These are phyloP conservation scores for Manihot esculenta DNA, from an alignment of 441 rosid genomes.

Conservation along the genomic window DNA sequence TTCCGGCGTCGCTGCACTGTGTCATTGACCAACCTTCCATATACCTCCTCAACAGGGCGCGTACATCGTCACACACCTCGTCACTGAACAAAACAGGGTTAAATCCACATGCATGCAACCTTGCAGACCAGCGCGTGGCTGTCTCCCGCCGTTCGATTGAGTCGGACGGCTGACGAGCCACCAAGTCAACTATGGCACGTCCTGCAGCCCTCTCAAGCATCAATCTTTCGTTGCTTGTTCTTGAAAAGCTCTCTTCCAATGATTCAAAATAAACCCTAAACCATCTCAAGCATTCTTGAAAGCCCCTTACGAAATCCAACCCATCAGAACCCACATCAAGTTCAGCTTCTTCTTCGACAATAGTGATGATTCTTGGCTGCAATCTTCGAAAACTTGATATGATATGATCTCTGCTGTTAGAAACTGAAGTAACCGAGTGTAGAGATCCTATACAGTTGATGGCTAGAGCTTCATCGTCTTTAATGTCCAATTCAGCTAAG, in stretches of 20 bases:
- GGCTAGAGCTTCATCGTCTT: slow-evolving; percentile 73
- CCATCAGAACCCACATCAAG: slow-evolving; percentile 61
- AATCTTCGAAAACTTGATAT: slow-evolving; percentile 54
- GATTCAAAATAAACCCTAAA: slow-evolving; percentile 92
- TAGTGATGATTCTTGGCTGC: slow-evolving; percentile 69
- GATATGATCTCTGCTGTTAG: slow-evolving; percentile 51
- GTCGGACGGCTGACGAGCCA: slow-evolving; percentile 60
- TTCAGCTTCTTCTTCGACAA: slow-evolving; percentile 93
- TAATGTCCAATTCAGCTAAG: slow-evolving; percentile 45
- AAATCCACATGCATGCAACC: slow-evolving; percentile 57
- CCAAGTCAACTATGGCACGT: slow-evolving; percentile 68
- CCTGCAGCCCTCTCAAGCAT: slow-evolving; percentile 85
- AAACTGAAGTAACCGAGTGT: slow-evolving; percentile 51
- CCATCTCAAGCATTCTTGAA: slow-evolving; percentile 73
- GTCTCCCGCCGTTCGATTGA: slow-evolving; percentile 76
- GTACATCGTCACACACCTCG: slow-evolving; percentile 84
- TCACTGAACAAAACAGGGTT: slow-evolving; percentile 55
- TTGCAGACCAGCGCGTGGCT: slow-evolving; percentile 68
- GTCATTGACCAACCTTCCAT: slow-evolving; percentile 89
- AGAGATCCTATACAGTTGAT: slow-evolving; percentile 67
- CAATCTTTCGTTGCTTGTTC: slow-evolving; percentile 79
- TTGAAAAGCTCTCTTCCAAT: slow-evolving; percentile 69
- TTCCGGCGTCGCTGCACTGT: slow-evolving; percentile 63
- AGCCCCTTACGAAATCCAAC: slow-evolving; percentile 60
- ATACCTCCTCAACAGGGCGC: slow-evolving; percentile 85